These are phyloP conservation scores for Acidiella bohemica DNA, from an alignment of 495 filamentous ascomycete species.

Conservation along the genomic window DNA sequence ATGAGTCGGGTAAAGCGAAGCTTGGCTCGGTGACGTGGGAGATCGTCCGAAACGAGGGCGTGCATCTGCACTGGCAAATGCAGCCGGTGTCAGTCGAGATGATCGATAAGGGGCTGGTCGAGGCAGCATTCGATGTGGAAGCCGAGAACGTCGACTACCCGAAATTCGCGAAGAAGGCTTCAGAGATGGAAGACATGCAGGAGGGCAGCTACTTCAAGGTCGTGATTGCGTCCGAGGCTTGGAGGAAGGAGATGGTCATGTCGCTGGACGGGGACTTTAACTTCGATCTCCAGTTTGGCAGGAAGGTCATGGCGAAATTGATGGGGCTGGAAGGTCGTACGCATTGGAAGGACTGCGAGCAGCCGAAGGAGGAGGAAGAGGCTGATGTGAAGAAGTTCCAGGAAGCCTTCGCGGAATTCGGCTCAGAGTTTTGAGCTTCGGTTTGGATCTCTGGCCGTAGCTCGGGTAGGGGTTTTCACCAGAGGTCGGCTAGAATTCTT, in stretches of 20 bases:
- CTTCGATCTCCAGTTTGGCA: constrained; percentile 54
- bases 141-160: constrained; percentile 66
- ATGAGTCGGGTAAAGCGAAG: constrained; percentile 20
- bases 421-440: no score
- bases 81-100: constrained; percentile 57
- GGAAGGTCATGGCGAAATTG: constrained; percentile 76
- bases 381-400: constrained; percentile 71
- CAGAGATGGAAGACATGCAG: constrained; percentile 28
- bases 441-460: no score
- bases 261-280: constrained; percentile 39
- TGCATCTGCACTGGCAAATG: constrained; percentile 93
- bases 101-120: constrained; percentile 54
- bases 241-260: constrained; percentile 36
- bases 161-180: constrained; percentile 24
- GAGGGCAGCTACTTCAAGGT: constrained; percentile 70
- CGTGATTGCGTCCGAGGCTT: constrained; percentile 53
- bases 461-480: no score
- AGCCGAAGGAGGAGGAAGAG: constrained; percentile 63
- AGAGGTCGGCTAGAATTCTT: no score
- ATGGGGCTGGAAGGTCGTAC: constrained; percentile 58
- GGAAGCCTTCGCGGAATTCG: constrained; percentile 69
- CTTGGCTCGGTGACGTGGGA: constrained; percentile 85
- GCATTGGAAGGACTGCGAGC: constrained; percentile 70
- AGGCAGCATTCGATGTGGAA: constrained; percentile 71
- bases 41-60: constrained; percentile 59